Conservation (phyloP, 2,329 filamentous ascomycete species). For the Sordariomycetes sp. region DNA sequence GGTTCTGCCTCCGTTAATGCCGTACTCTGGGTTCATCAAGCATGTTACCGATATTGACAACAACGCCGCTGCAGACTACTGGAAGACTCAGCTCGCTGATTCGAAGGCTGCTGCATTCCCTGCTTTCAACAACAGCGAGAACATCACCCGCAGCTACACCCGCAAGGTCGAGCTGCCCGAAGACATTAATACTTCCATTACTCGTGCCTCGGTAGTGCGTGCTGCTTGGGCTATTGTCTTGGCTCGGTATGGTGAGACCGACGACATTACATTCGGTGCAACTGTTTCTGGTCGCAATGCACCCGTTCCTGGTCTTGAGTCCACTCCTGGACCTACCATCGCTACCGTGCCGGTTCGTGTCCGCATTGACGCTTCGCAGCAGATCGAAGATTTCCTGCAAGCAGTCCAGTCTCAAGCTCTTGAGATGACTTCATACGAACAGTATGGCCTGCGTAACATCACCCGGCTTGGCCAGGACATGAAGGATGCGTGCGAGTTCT, state of each 20-base stretch:
- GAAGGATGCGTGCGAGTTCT: slow-evolving; percentile 10
- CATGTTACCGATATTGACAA: not conserved
- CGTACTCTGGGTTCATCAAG: not conserved
- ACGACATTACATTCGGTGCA: slow-evolving; percentile 14
- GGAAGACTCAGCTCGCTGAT: slow-evolving; percentile 7
- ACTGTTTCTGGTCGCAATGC: slow-evolving; percentile 13
- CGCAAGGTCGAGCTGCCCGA: not conserved
- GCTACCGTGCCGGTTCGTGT: slow-evolving; percentile 8
- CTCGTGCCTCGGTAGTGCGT: slow-evolving; percentile 11
- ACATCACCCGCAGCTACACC: slow-evolving; percentile 1
- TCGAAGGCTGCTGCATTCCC: slow-evolving; percentile 7
- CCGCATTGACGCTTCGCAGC: slow-evolving; percentile 2
- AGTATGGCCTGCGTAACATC: slow-evolving; percentile 14
- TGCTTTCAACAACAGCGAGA: not conserved
- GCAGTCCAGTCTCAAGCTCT: slow-evolving; percentile 7
- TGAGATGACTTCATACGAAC: slow-evolving; percentile 11
- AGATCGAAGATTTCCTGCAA: slow-evolving; percentile 7
- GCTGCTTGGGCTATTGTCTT: slow-evolving; percentile 18
- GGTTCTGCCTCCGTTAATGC: not conserved
- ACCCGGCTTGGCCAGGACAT: slow-evolving; percentile 7
- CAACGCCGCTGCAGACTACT: slow-evolving; percentile 4
- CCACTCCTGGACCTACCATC: slow-evolving; percentile 9
- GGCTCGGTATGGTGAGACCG: slow-evolving; percentile 8
- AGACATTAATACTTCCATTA: slow-evolving; percentile 5
- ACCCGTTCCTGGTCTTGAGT: slow-evolving; percentile 3